Base-by-base conservation (phyloP, 345 rosid genomes). In the Gossypium longicalyx region DNA sequence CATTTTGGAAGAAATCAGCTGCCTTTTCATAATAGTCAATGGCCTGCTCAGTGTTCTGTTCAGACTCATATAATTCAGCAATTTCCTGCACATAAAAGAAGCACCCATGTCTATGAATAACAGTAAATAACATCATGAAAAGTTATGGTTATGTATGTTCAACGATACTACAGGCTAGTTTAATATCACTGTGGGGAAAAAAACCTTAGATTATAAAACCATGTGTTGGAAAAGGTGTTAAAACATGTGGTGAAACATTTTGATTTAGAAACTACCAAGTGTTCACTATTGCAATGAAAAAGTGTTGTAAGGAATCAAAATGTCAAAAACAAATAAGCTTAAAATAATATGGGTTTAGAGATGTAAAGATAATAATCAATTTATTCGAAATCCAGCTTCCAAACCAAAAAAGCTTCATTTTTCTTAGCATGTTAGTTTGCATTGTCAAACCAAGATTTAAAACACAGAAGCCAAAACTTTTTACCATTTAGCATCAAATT, bases 1-100 rank as follows among this genome's bases (percentile, higher is more conserved):
- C 94, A 82, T 83, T 85, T 79, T 88, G 89, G 77, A 87, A 89
- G 53, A 89, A 87, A 52, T 93, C 98, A 80, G 94, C 92, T 29
- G 98, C 92, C 79, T 77, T 87, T 78, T 93, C 97, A 82, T 81
- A 93, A 80, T 81, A 88, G 34, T 57, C 83, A 76, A 89, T 84
- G 81, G 97, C 89, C 78, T 83, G 86, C 65, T 87, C 89, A 22
- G 84, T 64, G 81, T 87, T 82, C 79, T 88, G 84, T 11, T 89
- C 97, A 63, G 87, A 41, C 79, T 93, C 98, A 61, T 89, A 81
- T 63, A 88, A 76, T 79, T 93, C 94, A 27, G 89, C 97, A 85
- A 88, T 93, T 83, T 93, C 98, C 97, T 93, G 82, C 74, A 83
- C 68, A 58, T 23, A 17, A 54, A 56, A 80, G 69, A 77, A 45